Evolutionary conservation across 73 alveolate species (phyloP).

Genomic region (Tetrahymena elliotti): DNA sequence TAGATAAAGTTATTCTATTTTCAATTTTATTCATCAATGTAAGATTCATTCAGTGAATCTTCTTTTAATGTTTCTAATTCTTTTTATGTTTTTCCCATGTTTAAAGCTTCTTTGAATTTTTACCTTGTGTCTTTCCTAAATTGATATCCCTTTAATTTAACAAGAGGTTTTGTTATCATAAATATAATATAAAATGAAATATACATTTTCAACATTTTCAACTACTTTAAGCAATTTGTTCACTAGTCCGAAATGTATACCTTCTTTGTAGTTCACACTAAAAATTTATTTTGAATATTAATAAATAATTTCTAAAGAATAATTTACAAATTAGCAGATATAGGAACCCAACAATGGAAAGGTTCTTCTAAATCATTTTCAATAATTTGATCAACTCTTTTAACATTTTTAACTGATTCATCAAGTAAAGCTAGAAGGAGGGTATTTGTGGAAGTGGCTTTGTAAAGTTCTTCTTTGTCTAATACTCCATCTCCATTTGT

Average conservation of each 20-base stretch:
- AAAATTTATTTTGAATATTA: background rate
- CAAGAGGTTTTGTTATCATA: background rate
- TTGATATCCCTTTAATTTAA: background rate
- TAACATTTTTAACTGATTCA: slow-evolving; percentile 26
- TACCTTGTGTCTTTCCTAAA: background rate
- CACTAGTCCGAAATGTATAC: slow-evolving; percentile 20
- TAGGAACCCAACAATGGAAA: slow-evolving; percentile 39
- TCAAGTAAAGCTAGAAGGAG: slow-evolving; percentile 5
- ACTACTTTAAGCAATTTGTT: slow-evolving; percentile 15
- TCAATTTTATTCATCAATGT: background rate
- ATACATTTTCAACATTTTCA: slow-evolving; percentile 17
- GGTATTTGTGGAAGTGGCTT: slow-evolving; percentile 49
- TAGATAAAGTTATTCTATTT: background rate
- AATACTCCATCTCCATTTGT: slow-evolving; percentile 73
- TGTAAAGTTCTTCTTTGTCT: slow-evolving; percentile 50
- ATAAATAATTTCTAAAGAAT: background rate
- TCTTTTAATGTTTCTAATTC: background rate
- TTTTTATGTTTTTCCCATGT: background rate
- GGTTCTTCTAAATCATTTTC: slow-evolving; percentile 47
- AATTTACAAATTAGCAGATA: slow-evolving; percentile 21
- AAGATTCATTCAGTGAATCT: background rate
- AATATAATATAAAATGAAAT: background rate
- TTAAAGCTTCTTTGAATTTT: background rate
- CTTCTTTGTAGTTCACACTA: slow-evolving; percentile 18
- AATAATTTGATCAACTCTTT: slow-evolving; percentile 23